phyloP scores from a whole-genome alignment of 352 stramenopile species.

The Blastocystis sp. region DNA sequence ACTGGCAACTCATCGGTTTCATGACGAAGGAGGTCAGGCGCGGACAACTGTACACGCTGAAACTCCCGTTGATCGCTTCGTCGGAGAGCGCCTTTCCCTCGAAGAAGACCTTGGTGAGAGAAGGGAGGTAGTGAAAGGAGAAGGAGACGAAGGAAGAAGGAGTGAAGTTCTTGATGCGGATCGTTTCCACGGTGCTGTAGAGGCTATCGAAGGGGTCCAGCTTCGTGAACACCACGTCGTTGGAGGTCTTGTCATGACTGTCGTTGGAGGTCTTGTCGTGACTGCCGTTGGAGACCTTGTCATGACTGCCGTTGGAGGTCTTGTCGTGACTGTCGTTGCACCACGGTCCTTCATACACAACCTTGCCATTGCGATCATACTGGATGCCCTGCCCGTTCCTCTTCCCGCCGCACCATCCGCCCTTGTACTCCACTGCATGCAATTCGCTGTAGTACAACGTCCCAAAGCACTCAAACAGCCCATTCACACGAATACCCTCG shows the following conservation, averaged over 20 bases:
- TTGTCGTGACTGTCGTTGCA: background rate
- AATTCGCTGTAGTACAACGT: background rate
- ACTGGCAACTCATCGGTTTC: background rate
- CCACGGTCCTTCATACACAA: conserved; percentile 33
- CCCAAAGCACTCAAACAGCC: background rate
- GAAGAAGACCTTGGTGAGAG: background rate
- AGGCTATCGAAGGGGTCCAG: background rate
- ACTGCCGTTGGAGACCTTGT: background rate
- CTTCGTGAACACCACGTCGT: background rate
- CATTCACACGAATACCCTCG: conserved; percentile 10
- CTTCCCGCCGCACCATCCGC: background rate
- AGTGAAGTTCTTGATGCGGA: background rate
- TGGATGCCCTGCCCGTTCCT: background rate
- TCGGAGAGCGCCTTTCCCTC: background rate
- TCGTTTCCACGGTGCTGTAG: background rate
- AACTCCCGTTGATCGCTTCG: background rate
- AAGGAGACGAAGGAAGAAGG: background rate
- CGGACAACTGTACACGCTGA: background rate
- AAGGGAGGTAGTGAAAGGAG: background rate
- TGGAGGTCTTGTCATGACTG: background rate
- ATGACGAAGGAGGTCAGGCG: background rate
- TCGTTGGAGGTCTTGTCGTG: background rate
- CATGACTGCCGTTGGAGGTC: background rate
- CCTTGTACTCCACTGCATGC: background rate
- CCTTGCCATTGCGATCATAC: conserved; percentile 2